A percentile compares a stretch with the other conserved stretches of the same genome.
phyloP scores from a whole-genome alignment of 371 early-diverging fungal species.

The Entomophthora muscae region DNA sequence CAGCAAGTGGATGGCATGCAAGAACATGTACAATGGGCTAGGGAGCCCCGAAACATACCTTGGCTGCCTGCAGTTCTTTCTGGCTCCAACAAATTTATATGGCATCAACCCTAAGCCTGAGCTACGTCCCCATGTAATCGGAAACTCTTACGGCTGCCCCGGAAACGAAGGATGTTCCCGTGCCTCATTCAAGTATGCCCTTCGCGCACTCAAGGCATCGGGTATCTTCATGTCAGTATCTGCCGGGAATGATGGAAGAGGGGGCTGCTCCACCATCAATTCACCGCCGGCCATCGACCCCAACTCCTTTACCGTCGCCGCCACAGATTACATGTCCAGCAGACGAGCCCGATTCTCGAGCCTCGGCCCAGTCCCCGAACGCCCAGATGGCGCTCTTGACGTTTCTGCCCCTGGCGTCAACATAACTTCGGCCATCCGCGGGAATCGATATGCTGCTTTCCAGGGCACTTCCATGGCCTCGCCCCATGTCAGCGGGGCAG shows the following conservation, averaged over 20 bases:
- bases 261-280: neutral
- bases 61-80: slow-evolving; percentile 7
- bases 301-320: neutral
- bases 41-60: slow-evolving; percentile 3
- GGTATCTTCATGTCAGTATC: neutral
- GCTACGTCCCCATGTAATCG: neutral
- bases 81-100: neutral
- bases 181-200: neutral
- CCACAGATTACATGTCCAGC: neutral
- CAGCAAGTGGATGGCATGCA: slow-evolving; percentile 5
- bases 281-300: neutral
- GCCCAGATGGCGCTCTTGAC: neutral
- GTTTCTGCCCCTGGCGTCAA: slow-evolving; percentile 16
- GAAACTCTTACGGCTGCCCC: neutral
- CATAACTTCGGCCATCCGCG: slow-evolving; percentile 16
- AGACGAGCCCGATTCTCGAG: neutral
- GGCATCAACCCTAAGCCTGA: neutral
- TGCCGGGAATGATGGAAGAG: neutral
- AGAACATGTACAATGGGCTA: slow-evolving; percentile 1
- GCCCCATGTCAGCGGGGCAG: slow-evolving; percentile 64
- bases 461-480: slow-evolving; percentile 50
- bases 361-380: neutral
- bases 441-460: slow-evolving; percentile 1
- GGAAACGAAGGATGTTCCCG: neutral
- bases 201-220: neutral